phyloP scores from a whole-genome alignment of 2,329 filamentous ascomycete genomes.

The Xylariaceae sp. region DNA sequence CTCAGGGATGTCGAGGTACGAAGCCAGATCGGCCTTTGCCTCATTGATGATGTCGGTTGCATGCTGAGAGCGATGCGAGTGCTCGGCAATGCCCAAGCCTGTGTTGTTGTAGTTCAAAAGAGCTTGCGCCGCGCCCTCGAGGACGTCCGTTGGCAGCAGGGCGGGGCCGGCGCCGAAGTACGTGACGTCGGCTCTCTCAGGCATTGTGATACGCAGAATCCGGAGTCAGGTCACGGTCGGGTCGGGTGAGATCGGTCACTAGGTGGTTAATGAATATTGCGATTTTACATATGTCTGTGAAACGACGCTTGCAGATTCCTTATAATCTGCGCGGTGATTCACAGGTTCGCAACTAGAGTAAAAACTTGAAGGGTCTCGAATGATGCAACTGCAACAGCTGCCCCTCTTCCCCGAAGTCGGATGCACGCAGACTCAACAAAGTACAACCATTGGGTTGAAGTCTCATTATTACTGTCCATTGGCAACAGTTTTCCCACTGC shows the following conservation, averaged over 20 bases:
- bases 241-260: no score
- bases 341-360: no score
- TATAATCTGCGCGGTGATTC: no score
- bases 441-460: neutral
- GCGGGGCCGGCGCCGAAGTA: conserved; percentile 93
- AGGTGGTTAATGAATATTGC: no score
- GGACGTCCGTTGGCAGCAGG: conserved; percentile 74
- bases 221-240: no score
- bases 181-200: conserved; percentile 19
- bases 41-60: conserved; percentile 76
- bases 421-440: conserved; percentile 3
- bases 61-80: conserved; percentile 79
- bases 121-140: conserved; percentile 71
- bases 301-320: no score
- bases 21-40: conserved; percentile 68
- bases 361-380: neutral
- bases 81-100: conserved; percentile 83
- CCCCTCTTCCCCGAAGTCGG: conserved; percentile 20
- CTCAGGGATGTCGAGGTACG: conserved; percentile 75
- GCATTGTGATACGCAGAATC: conserved; percentile 8
- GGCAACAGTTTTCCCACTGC: no score
- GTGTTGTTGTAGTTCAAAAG: conserved; percentile 78
- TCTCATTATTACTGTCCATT: no score
- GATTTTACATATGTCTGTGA: no score
- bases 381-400: neutral